Base-by-base conservation (phyloP, 129 eudicot genomes). In the Pittosporum tobira region DNA sequence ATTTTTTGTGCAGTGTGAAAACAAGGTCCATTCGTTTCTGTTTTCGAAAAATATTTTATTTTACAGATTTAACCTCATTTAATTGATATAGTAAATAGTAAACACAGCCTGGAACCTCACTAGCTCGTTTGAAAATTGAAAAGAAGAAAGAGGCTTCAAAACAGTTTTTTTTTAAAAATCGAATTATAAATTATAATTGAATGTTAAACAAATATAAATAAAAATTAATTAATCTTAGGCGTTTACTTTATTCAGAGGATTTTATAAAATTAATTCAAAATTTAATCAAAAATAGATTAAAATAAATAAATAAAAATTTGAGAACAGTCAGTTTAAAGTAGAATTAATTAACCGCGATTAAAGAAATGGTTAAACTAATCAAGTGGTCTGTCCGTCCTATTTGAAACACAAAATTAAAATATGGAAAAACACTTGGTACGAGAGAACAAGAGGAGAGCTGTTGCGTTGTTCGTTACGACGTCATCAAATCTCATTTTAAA, bases 1-100 rank as follows among this genome's bases (percentile, higher is more conserved):
- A n/a, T n/a, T n/a, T n/a, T 63, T 79, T 74, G 84, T 69, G 75
- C 72, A 73, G 73, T 59, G 78, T 79, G 91, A 65, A 70, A 73
- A 26, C 46, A 51, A 30, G 43, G 25, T 24, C 11, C 16, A 8
- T 31, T 10, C 37, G 8, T 29, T 51, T 51, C 37, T 51, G 27
- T 26, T 26, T 43, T 48, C 22, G 29, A 49, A 26, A n/a, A 2
- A 27, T 7, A 12, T 20, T 44, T 44, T 45, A 1, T 13, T 0
- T 45, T 46, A 20, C 21, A 4, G 25, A 51, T 3, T 8, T 25
- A 53, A 38, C 59, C 59, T n/a, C 42, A 14, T 23, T 6, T 9
- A n/a, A n/a, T n/a, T n/a, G n/a, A n/a, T n/a, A n/a, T n/a, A n/a
- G n/a, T n/a, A n/a, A n/a, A n/a, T n/a, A n/a, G n/a, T n/a, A n/a